phyloP scores from a whole-genome alignment of 1,284 basidiomycete genomes.

The Coriolopsis trogii region DNA sequence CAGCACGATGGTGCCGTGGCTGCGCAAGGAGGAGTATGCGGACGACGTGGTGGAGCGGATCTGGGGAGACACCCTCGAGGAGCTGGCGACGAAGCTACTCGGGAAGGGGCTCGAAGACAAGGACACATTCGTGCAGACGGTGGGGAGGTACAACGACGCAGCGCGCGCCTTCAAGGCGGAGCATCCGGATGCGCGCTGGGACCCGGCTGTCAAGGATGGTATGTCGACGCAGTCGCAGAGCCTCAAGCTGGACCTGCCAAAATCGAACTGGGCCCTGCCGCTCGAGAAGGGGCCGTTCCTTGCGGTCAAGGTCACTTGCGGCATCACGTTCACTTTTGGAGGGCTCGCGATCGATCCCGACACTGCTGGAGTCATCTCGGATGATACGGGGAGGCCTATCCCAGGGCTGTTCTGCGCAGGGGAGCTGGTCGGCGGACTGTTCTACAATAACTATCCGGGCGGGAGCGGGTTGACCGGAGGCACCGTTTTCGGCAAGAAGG shows the following conservation, averaged over 20 bases:
- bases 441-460: conserved; percentile 66
- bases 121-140: conserved; percentile 46
- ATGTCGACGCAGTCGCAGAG: conserved; percentile 48
- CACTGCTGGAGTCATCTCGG: conserved; percentile 53
- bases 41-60: conserved; percentile 61
- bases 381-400: conserved; percentile 44
- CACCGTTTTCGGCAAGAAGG: conserved; percentile 66
- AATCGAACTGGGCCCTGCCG: conserved; percentile 65
- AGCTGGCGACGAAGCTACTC: conserved; percentile 51
- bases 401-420: conserved; percentile 63
- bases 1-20: conserved; percentile 40
- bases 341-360: conserved; percentile 60
- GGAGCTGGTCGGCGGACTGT: conserved; percentile 68
- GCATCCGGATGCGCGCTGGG: conserved; percentile 44
- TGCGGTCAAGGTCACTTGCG: conserved; percentile 68
- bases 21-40: conserved; percentile 66
- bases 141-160: conserved; percentile 54
- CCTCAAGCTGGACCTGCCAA: conserved; percentile 38
- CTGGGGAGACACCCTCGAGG: conserved; percentile 49
- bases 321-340: conserved; percentile 74
- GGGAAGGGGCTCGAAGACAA: conserved; percentile 49
- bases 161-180: conserved; percentile 41
- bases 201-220: conserved; percentile 66
- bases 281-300: conserved; percentile 57
- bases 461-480: conserved; percentile 70